These are phyloP conservation scores for Tagetes patula DNA, from an alignment of 129 eudicot genomes.

Conservation along the genomic window DNA sequence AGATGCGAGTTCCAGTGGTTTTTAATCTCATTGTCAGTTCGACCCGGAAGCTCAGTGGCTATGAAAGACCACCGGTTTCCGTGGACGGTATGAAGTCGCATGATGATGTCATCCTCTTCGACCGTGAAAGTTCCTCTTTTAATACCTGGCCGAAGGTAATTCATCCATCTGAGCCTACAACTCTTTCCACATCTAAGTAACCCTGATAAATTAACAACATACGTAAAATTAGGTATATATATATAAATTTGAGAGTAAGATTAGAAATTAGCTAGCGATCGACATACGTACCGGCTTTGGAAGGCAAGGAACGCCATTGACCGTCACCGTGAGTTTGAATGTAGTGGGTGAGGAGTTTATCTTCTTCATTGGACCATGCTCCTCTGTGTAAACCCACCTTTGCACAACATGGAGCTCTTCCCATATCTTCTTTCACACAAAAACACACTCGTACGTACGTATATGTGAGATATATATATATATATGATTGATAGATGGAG, in stretches of 20 bases:
- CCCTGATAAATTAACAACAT: constrained; percentile 19
- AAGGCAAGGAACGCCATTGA: constrained; percentile 43
- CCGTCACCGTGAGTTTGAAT: constrained; percentile 46
- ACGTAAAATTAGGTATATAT: background rate
- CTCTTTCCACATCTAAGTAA: constrained; percentile 45
- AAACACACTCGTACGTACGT: constrained; percentile 4
- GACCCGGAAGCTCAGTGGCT: constrained; percentile 44
- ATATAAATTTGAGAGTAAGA: no score
- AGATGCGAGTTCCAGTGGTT: constrained; percentile 52
- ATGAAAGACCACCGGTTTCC: constrained; percentile 45
- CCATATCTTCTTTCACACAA: constrained; percentile 27
- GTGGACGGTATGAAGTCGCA: constrained; percentile 36
- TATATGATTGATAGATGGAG: background rate
- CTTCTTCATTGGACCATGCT: constrained; percentile 47
- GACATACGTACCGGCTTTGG: constrained; percentile 38
- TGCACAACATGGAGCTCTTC: constrained; percentile 44
- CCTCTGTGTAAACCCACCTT: constrained; percentile 45
- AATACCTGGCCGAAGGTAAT: constrained; percentile 45
- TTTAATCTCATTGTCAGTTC: constrained; percentile 47
- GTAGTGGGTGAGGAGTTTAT: constrained; percentile 37
- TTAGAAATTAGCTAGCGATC: no score
- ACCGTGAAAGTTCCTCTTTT: constrained; percentile 44
- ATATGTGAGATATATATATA: background rate
- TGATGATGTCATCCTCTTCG: constrained; percentile 34
- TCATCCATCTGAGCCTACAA: constrained; percentile 47